Percentiles rank a stretch among this genome's conserved stretches.
Conservation (phyloP, 2,329 filamentous ascomycete species). For the Boeremia exigua region DNA sequence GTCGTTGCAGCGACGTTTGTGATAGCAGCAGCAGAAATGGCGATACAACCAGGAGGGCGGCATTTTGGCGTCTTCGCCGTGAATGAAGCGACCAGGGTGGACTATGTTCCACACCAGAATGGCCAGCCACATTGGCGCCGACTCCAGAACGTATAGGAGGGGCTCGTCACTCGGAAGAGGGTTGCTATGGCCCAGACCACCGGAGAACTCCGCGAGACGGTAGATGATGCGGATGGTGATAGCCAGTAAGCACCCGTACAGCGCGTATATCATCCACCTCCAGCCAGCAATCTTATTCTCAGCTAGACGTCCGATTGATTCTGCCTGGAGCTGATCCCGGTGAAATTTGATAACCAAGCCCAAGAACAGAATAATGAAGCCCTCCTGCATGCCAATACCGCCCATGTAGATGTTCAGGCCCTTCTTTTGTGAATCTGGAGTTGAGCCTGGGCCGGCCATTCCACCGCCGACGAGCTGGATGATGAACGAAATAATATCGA, state of each 20-base stretch:
- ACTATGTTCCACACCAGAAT: conserved; percentile 27
- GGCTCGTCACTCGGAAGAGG: conserved; percentile 57
- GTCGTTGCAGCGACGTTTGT: conserved; percentile 23
- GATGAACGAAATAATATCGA: conserved; percentile 53
- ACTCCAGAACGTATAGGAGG: conserved; percentile 61
- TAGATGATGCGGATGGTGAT: conserved; percentile 51
- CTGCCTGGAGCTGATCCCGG: conserved; percentile 21
- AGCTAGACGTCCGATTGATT: conserved; percentile 15
- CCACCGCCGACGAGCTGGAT: conserved; percentile 50
- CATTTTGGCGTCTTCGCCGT: conserved; percentile 23
- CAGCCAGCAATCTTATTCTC: conserved; percentile 20
- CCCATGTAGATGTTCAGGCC: conserved; percentile 53
- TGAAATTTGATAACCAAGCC: conserved; percentile 28
- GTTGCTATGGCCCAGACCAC: conserved; percentile 52
- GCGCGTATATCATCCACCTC: conserved; percentile 41
- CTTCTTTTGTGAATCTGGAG: conserved; percentile 35
- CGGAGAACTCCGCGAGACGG: conserved; percentile 54
- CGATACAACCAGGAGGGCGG: conserved; percentile 27
- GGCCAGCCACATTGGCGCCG: conserved; percentile 60
- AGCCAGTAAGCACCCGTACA: conserved; percentile 50
- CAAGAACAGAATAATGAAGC: conserved; percentile 37
- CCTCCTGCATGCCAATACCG: conserved; percentile 31
- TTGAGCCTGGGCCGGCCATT: conserved; percentile 40
- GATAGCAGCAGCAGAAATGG: conserved; percentile 26
- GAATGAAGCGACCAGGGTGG: conserved; percentile 21